These are phyloP conservation scores for Ogataea glucozyma DNA, from an alignment of 805 yeast genomes.

Conservation along the genomic window DNA sequence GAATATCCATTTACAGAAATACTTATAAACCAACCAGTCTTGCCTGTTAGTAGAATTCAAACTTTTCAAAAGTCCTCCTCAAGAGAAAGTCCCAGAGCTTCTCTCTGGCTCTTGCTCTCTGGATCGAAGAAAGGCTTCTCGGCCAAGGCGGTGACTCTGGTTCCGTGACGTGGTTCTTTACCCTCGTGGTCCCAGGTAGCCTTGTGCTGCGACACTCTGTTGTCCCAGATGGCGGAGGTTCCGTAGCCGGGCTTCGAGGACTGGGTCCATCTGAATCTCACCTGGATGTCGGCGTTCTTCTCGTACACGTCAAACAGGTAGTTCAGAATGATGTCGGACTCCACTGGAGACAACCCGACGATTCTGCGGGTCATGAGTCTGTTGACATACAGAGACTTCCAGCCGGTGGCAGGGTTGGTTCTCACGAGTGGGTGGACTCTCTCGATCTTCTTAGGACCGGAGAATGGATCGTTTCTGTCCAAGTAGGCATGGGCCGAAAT, in stretches of 20 bases:
- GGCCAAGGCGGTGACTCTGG: slow-evolving; percentile 55
- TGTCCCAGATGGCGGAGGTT: slow-evolving; percentile 51
- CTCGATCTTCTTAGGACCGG: slow-evolving; percentile 49
- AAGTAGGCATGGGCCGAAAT: slow-evolving; percentile 42
- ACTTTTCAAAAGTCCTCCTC: slow-evolving; percentile 6
- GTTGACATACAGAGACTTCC: slow-evolving; percentile 59
- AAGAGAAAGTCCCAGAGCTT: slow-evolving; percentile 43
- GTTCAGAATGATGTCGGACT: slow-evolving; percentile 48
- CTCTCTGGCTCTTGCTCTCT: slow-evolving; percentile 52
- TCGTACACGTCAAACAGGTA: slow-evolving; percentile 45
- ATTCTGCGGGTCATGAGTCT: slow-evolving; percentile 52
- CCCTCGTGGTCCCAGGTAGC: slow-evolving; percentile 48
- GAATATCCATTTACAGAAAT: too few relatives aligned
- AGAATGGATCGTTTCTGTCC: slow-evolving; percentile 45
- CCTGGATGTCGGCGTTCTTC: slow-evolving; percentile 56
- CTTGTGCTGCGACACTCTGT: slow-evolving; percentile 46
- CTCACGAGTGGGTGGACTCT: slow-evolving; percentile 62
- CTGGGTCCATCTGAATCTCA: slow-evolving; percentile 50
- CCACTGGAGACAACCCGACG: slow-evolving; percentile 52
- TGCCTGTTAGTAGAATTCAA: neutral
- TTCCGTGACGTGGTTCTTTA: slow-evolving; percentile 49
- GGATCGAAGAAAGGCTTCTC: slow-evolving; percentile 54
- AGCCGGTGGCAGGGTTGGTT: slow-evolving; percentile 66
- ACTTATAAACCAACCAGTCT: neutral
- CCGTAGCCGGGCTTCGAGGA: slow-evolving; percentile 40